Base-by-base conservation (phyloP, 305 asterid genomes). In the Caryopteris hybrid region DNA sequence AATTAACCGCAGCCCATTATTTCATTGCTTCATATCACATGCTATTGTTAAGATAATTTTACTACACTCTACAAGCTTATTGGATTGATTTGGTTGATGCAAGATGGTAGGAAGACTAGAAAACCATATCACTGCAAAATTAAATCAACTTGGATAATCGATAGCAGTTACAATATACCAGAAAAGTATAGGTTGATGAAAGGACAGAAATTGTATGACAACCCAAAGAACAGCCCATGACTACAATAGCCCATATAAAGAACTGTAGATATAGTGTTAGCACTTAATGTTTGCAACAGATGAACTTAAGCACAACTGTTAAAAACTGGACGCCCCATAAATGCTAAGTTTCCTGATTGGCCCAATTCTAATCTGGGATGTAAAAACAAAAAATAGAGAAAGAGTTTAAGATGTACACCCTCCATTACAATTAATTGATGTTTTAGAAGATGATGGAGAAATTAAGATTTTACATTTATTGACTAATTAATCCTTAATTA, bases 221-320 rank as follows among this genome's bases (percentile, higher is more conserved):
- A 42, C 14, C 25, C 42, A 36, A 46, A 67, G 66, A 42, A 25
- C 60, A 36, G 64, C 74, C 71, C 68, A 38, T 66, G 33, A 39
- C 59, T 13, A 36, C 43, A 61, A 43, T 51, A 71, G 43, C 45
- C 63, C 72, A 48, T 41, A 61, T 18, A 39, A 52, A 42, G 66
- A 61, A 42, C 43, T 58, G 21, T 4, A 55, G 57, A 69, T 14
- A 66, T 48, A 61, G 23, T 16, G 5, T 70, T 39, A 21, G 43
- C 66, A 61, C 54, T 53, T 55, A 63, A 50, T 25, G 41, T 36
- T 48, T 12, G 66, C 64, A 46, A 10, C 10, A 47, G 29, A 56
- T 29, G 57, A 33, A 22, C n/a, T 33, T 52, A 41, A 46, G 45
- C 8, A 58, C 25, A 54, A n/a, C n/a, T n/a, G n/a, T n/a, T n/a